Conservation (phyloP, 768 basidiomycete genomes). For the Naganishia vishniacii region DNA sequence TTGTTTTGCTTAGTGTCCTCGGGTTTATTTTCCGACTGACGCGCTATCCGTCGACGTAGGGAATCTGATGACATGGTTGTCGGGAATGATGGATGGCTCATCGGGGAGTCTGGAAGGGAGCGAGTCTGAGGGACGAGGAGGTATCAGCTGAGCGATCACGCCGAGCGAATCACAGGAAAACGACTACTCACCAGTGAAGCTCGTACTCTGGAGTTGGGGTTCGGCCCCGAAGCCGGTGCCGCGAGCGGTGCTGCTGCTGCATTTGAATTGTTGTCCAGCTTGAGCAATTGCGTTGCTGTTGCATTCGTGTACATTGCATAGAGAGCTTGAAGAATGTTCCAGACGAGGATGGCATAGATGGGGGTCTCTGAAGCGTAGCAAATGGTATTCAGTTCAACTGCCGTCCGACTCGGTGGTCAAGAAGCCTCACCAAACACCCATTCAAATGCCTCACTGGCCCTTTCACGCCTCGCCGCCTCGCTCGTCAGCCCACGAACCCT, state of each 20-base stretch:
- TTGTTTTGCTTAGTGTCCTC: neutral
- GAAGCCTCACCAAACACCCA: constrained; percentile 14
- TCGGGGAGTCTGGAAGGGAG: constrained; percentile 8
- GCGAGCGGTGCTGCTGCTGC: neutral
- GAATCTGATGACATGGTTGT: constrained; percentile 16
- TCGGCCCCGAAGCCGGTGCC: constrained; percentile 5
- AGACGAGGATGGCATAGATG: constrained; percentile 6
- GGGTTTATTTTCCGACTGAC: neutral
- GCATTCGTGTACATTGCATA: constrained; percentile 18
- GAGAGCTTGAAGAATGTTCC: constrained; percentile 8
- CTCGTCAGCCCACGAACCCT: constrained; percentile 4
- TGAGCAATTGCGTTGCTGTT: constrained; percentile 11
- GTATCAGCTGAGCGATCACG: neutral
- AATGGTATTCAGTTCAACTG: neutral
- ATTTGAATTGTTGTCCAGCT: constrained; percentile 2
- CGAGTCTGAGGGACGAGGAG: neutral
- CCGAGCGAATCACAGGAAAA: neutral
- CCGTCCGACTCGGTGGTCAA: neutral
- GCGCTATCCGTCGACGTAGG: constrained; percentile 8
- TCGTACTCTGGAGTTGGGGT: constrained; percentile 5
- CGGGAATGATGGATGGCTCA: constrained; percentile 6
- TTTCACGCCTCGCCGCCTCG: constrained; percentile 8
- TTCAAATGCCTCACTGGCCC: constrained; percentile 14
- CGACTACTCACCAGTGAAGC: constrained; percentile 6
- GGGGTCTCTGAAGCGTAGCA: neutral